Conservation (phyloP, 1,139 yeast genomes). For the Saccharomyces hybrid region DNA sequence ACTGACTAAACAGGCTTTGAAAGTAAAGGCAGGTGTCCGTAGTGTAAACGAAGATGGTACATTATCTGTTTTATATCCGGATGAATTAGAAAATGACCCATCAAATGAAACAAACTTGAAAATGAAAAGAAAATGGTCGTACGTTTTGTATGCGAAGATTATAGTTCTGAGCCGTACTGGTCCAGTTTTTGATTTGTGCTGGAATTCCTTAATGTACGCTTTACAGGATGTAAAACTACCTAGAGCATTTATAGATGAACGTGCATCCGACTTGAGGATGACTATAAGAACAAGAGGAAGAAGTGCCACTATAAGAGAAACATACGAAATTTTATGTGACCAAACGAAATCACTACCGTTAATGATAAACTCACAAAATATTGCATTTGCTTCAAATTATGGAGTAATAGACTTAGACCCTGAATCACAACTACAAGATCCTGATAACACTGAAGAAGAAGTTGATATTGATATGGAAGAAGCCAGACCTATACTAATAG, state of each 20-base stretch:
- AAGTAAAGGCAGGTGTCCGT: conserved; percentile 44
- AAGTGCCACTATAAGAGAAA: conserved; percentile 41
- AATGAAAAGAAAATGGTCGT: conserved; percentile 42
- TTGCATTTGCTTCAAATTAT: conserved; percentile 53
- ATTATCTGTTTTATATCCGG: conserved; percentile 38
- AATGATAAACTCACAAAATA: conserved; percentile 32
- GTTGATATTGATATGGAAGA: conserved; percentile 28
- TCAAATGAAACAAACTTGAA: conserved; percentile 15
- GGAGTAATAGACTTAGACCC: conserved; percentile 48
- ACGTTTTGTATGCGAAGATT: conserved; percentile 65
- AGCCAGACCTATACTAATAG: conserved; percentile 39
- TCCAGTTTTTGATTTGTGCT: conserved; percentile 71
- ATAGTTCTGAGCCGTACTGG: conserved; percentile 77
- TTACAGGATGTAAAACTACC: conserved; percentile 58
- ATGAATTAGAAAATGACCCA: conserved; percentile 27
- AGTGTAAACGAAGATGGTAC: conserved; percentile 37
- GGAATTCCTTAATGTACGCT: conserved; percentile 62
- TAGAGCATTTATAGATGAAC: conserved; percentile 53
- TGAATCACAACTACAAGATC: conserved; percentile 32
- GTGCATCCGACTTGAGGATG: conserved; percentile 43
- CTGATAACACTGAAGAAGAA: conserved; percentile 28
- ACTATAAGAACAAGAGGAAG: conserved; percentile 48
- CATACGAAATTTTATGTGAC: conserved; percentile 41
- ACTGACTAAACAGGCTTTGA: conserved; percentile 41
- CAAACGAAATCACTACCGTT: conserved; percentile 32